Conservation (phyloP, 108 stramenopile genomes). For the Poteriospumella lacustris region DNA sequence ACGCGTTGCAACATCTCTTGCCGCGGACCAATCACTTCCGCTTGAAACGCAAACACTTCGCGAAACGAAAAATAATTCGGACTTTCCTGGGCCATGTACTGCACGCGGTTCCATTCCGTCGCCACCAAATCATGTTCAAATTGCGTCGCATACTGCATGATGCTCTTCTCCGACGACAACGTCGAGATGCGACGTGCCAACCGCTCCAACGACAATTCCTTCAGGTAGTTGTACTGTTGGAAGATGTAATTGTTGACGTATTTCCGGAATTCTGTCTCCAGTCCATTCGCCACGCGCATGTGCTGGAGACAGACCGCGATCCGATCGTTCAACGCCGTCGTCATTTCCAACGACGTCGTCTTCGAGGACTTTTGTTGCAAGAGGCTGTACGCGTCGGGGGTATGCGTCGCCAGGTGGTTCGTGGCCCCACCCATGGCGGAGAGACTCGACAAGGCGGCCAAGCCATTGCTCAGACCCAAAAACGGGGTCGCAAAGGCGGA, state of each 20-base stretch:
- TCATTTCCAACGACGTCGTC: no score
- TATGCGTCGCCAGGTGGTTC: no score
- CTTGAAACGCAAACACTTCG: neutral
- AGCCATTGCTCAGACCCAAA: neutral
- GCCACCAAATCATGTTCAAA: slow-evolving; percentile 2
- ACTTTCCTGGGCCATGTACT: neutral
- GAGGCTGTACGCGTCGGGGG: no score
- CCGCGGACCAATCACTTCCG: no score
- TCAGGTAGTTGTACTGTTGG: neutral
- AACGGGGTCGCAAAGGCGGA: neutral
- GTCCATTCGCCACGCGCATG: neutral
- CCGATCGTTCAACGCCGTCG: no score
- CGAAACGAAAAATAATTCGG: neutral
- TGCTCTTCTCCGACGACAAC: neutral
- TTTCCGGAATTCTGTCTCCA: slow-evolving; percentile 9
- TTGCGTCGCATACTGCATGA: neutral
- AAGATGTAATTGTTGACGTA: neutral
- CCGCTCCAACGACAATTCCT: slow-evolving; percentile 1
- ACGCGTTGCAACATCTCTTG: no score
- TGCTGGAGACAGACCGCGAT: no score
- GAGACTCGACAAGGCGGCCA: neutral
- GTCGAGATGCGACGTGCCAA: neutral
- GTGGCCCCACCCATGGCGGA: neutral
- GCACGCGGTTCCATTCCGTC: neutral
- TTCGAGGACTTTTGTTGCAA: no score